These are phyloP conservation scores for Aspergillus funiculosus DNA, from an alignment of 495 filamentous ascomycete species.

Conservation along the genomic window DNA sequence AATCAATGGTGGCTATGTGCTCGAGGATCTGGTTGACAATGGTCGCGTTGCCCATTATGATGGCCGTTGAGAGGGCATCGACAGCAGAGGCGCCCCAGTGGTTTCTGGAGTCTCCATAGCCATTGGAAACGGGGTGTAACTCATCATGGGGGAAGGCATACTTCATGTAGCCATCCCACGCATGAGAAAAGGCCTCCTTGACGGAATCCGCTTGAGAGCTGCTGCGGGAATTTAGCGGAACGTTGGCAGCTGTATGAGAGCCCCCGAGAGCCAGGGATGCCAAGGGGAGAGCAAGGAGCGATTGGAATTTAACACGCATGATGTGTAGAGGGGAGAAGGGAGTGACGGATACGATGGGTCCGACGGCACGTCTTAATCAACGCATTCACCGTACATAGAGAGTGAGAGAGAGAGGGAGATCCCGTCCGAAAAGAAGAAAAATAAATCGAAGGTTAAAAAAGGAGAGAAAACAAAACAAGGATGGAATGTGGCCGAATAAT, in stretches of 20 bases:
- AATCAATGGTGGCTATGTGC: slow-evolving; percentile 64
- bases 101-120: slow-evolving; percentile 65
- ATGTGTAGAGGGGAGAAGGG: slow-evolving; percentile 8
- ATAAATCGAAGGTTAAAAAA: no score
- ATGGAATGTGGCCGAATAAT: no score
- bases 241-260: slow-evolving; percentile 11
- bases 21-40: slow-evolving; percentile 65
- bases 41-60: slow-evolving; percentile 66
- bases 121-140: slow-evolving; percentile 61
- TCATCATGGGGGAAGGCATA: slow-evolving; percentile 80
- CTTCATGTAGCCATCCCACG: slow-evolving; percentile 77
- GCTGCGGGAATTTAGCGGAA: not conserved
- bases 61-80: slow-evolving; percentile 75
- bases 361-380: no score
- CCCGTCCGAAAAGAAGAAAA: no score
- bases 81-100: slow-evolving; percentile 83
- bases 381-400: no score
- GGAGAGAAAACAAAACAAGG: no score
- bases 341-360: no score
- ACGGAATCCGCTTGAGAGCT: slow-evolving; percentile 55
- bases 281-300: slow-evolving; percentile 24
- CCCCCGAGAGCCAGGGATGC: slow-evolving; percentile 25
- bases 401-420: not conserved
- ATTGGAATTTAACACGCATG: slow-evolving; percentile 37
- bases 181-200: slow-evolving; percentile 66